Conservation (phyloP, 805 yeast genomes). For the Candida caryicola region DNA sequence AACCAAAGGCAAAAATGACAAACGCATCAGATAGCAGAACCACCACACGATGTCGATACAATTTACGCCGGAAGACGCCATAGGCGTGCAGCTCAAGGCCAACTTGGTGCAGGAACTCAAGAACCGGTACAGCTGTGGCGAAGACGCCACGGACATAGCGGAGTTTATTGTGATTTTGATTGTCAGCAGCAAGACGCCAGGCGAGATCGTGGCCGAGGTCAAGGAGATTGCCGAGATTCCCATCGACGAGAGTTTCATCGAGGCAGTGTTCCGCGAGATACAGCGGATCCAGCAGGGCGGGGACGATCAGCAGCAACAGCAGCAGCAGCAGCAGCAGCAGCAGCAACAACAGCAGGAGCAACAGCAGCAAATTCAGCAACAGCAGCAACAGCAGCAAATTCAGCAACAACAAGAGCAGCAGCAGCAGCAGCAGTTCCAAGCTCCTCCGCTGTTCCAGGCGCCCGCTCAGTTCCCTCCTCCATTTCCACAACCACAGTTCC, state of each 20-base stretch:
- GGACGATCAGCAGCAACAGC: constrained; percentile 7
- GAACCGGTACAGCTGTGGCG: constrained; percentile 32
- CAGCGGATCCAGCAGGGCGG: constrained; percentile 26
- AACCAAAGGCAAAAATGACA: not conserved
- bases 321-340: constrained; percentile 9
- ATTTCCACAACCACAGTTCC: constrained; percentile 3
- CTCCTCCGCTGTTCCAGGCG: constrained; percentile 1
- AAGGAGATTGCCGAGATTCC: constrained; percentile 59
- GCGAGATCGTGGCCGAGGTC: constrained; percentile 60
- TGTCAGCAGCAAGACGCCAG: constrained; percentile 61
- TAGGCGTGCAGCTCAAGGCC: constrained; percentile 35
- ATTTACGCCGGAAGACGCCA: constrained; percentile 40
- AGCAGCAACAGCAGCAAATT: constrained; percentile 8
- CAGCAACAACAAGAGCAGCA: constrained; percentile 7
- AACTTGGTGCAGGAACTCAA: constrained; percentile 35
- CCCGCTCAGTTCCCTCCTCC: constrained; percentile 3
- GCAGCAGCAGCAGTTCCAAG: constrained; percentile 3
- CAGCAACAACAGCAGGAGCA: constrained; percentile 10
- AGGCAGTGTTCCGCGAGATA: constrained; percentile 57
- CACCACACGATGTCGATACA: constrained; percentile 12
- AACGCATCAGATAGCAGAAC: too few relatives aligned
- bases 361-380: constrained; percentile 12
- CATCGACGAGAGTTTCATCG: constrained; percentile 56
- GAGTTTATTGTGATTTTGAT: constrained; percentile 72
- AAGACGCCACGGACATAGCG: constrained; percentile 57